These are phyloP conservation scores for Zizania latifolia DNA, from an alignment of 176 grass and related monocot species.

Conservation along the genomic window DNA sequence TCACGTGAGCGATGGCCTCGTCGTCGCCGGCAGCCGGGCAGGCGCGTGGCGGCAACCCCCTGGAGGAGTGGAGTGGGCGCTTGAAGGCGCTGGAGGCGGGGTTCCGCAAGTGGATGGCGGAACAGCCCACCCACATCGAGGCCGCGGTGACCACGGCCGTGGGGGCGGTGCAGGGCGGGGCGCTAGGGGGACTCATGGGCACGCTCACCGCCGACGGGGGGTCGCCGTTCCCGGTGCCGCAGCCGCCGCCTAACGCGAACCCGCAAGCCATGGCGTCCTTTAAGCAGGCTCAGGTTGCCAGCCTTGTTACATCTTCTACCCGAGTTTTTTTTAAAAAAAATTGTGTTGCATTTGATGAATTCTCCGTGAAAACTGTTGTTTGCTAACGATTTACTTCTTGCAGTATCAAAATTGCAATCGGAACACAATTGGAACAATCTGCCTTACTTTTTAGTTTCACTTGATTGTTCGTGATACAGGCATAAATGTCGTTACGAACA, in stretches of 20 bases:
- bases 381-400: not conserved
- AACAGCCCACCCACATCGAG: constrained; percentile 66
- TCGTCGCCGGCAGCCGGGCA: constrained; percentile 4
- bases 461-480: not conserved
- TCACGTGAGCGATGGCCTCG: constrained; percentile 15
- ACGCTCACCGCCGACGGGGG: constrained; percentile 47
- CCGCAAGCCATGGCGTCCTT: constrained; percentile 62
- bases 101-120: constrained; percentile 62
- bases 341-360: not conserved
- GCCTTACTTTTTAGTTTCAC: not conserved
- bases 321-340: not conserved
- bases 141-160: constrained; percentile 52
- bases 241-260: constrained; percentile 36
- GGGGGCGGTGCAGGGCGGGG: constrained; percentile 59
- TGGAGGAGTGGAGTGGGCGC: constrained; percentile 29
- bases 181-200: constrained; percentile 54
- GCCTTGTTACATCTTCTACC: not conserved
- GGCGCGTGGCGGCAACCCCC: constrained; percentile 16
- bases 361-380: not conserved
- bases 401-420: not conserved
- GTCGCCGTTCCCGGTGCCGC: constrained; percentile 34
- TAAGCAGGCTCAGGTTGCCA: constrained; percentile 67
- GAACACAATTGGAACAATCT: not conserved
- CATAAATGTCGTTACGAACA: not conserved
- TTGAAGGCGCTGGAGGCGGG: constrained; percentile 47